Evolutionary conservation across 768 basidiomycete genomes (phyloP).

Genomic region (Suillus cothurnatus): DNA sequence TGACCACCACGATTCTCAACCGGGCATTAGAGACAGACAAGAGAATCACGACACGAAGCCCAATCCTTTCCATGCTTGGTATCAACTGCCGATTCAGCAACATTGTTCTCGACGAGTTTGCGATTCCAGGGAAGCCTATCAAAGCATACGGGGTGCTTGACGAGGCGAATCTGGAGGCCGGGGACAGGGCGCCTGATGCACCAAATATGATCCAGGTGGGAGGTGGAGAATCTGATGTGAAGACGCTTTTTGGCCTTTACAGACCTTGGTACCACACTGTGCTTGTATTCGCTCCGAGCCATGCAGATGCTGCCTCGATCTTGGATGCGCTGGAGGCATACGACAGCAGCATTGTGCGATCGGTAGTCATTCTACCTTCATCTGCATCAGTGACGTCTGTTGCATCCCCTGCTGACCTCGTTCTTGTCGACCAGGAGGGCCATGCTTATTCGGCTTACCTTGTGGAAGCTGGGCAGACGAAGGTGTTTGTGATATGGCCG

Average conservation of each 20-base stretch:
- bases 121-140: background rate
- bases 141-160: constrained; percentile 12
- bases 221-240: constrained; percentile 9
- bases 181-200: constrained; percentile 15
- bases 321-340: background rate
- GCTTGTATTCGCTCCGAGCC: constrained; percentile 14
- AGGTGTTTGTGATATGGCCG: constrained; percentile 34
- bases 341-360: background rate
- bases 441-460: constrained; percentile 40
- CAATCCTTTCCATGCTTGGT: constrained; percentile 33
- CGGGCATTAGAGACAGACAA: background rate
- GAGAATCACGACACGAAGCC: constrained; percentile 17
- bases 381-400: background rate
- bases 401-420: constrained; percentile 25
- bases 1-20: constrained; percentile 20
- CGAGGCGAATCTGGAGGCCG: constrained; percentile 14
- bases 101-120: constrained; percentile 15
- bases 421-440: constrained; percentile 36
- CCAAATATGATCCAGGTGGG: constrained; percentile 20
- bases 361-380: constrained; percentile 9
- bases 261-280: constrained; percentile 15
- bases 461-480: constrained; percentile 29
- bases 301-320: constrained; percentile 13
- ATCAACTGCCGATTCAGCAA: constrained; percentile 18
- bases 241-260: constrained; percentile 32